Percentiles rank a stretch among this genome's conserved stretches.
Conservation (phyloP, 2,329 filamentous ascomycete species). For the Simplicillium sp. region DNA sequence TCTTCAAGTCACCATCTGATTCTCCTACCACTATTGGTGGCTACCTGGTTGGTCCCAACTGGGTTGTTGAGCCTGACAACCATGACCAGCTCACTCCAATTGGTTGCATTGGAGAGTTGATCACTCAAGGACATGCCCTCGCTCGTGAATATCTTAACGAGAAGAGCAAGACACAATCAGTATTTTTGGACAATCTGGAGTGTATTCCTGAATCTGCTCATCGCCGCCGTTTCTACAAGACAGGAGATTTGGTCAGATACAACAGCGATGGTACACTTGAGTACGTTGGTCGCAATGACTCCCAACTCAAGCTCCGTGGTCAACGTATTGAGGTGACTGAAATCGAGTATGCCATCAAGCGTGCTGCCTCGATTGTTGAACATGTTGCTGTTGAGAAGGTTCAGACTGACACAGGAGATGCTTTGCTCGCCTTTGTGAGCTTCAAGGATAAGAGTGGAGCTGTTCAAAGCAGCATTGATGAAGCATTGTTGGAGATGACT, state of each 20-base stretch:
- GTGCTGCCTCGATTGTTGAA: not conserved
- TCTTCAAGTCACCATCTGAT: not conserved
- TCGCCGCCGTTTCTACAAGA: slow-evolving; percentile 27
- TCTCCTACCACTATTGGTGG: not conserved
- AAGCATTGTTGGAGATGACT: not conserved
- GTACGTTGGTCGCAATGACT: slow-evolving; percentile 43
- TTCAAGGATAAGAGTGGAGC: not conserved
- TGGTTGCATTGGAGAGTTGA: slow-evolving; percentile 9
- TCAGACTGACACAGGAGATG: not conserved
- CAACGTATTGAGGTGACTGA: slow-evolving; percentile 35
- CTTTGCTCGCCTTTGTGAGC: not conserved
- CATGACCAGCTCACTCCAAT: slow-evolving; percentile 5
- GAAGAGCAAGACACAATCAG: slow-evolving; percentile 1
- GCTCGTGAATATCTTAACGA: slow-evolving; percentile 1
- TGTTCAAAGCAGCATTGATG: not conserved
- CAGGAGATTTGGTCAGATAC: slow-evolving; percentile 36
- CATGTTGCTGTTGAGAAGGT: slow-evolving; percentile 1
- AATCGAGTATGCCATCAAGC: slow-evolving; percentile 7
- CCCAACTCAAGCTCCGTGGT: slow-evolving; percentile 49
- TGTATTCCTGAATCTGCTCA: not conserved
- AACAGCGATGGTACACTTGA: slow-evolving; percentile 27
- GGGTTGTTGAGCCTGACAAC: slow-evolving; percentile 10
- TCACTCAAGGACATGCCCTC: slow-evolving; percentile 6
- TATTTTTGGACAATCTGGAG: slow-evolving; percentile 2
- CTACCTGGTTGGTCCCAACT: slow-evolving; percentile 5